Evolutionary conservation across 352 stramenopile genomes (phyloP).

Genomic region (Elongisporangium prolatum): DNA sequence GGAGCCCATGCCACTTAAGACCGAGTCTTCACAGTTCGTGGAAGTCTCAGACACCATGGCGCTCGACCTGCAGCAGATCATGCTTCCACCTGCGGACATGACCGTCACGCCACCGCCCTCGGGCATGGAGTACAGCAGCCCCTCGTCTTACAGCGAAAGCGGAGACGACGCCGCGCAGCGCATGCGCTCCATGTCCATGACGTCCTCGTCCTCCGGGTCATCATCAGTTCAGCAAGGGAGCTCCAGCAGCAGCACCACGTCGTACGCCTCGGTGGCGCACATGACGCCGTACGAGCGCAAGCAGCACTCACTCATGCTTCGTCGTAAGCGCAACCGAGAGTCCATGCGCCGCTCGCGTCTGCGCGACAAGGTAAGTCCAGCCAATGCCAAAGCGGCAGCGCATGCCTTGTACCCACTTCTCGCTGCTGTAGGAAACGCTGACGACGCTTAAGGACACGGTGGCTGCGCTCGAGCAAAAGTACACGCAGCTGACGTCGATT

Average conservation of each 20-base stretch:
- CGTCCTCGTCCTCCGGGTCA: not conserved
- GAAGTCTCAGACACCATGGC: not conserved
- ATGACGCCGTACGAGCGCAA: not conserved
- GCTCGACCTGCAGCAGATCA: not conserved
- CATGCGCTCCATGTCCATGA: not conserved
- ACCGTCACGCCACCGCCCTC: not conserved
- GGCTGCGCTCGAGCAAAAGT: not conserved
- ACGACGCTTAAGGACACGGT: not conserved
- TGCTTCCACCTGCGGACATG: not conserved
- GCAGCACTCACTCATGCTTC: conserved; percentile 19
- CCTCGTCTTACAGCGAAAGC: not conserved
- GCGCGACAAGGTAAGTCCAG: conserved; percentile 8
- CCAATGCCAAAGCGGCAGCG: too few species aligned
- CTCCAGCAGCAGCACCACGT: not conserved
- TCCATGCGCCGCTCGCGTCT: conserved; percentile 36
- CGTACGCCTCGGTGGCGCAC: not conserved
- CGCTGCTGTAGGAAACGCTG: not conserved
- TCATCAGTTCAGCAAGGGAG: not conserved
- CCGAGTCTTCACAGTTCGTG: not conserved
- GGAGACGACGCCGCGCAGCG: not conserved
- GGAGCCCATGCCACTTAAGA: not conserved
- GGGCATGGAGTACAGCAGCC: not conserved
- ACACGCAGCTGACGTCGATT: not conserved
- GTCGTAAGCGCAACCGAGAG: conserved; percentile 34
- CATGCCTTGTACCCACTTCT: not conserved